Evolutionary conservation across 768 basidiomycete species (phyloP), one percentile per base, ranked within the genome.

Genomic region (Pluteus cervinus): DNA sequence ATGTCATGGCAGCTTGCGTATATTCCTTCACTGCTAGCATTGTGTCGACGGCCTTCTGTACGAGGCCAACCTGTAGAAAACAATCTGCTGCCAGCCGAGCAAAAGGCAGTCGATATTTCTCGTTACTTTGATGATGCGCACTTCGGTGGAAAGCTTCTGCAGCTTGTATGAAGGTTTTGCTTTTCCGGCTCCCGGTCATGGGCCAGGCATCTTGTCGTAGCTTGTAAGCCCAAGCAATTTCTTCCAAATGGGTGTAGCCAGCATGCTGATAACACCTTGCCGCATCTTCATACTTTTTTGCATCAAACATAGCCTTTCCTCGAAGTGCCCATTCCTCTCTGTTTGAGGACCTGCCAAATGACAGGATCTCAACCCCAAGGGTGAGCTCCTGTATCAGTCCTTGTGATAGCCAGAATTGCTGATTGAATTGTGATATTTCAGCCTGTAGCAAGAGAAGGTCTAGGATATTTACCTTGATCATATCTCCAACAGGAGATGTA

Each of bases 261-360:
- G 80, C 81, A 4, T 67, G 62, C 62, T 58, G 32, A 38, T 42
- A 29, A 37, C 40, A 23, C 16, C 18, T 26, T 31, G 29, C 24
- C 33, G 25, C 34, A 3, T 80, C 73, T 3, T 61, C 48, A 43
- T 72, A 81, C 25, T 62, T 60, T 24, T 68, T 59, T 36, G 69
- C 59, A 7, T 57, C 51, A 33, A 68, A 70, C 21, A 66, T 44
- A 12, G 52, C 54, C 15, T 49, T 54, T 7, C 60, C 68, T 33
- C 53, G 51, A 7, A 43, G 47, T 22, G 50, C 59, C 64, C 66
- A 68, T 37, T 66, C 62, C 29, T 59, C 60, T 5, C 49, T 45
- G 8, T 69, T 66, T 3, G 81, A 83, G 0, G 69, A 60, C 2
- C 68, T 70, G 0, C 77, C 78, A 15, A 83, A 61, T 9, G 60